These are phyloP conservation scores for Datura wrightii DNA, from an alignment of 257 asterid species.

Conservation along the genomic window DNA sequence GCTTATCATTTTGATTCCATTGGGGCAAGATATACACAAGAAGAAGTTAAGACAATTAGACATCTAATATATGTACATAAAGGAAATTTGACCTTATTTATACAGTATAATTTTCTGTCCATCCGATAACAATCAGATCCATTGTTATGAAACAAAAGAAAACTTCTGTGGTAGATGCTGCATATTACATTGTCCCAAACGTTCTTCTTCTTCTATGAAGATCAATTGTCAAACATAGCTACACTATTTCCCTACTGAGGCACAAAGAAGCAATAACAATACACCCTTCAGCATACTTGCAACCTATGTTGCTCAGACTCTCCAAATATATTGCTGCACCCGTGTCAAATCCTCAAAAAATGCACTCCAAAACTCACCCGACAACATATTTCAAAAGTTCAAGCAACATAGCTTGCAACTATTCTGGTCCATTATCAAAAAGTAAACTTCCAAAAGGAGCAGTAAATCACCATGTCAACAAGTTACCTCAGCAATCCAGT, in stretches of 20 bases:
- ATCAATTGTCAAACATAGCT: not conserved
- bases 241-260: not conserved
- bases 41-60: not conserved
- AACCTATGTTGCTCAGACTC: too few species aligned
- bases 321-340: too few species aligned
- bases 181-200: not conserved
- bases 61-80: not conserved
- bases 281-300: not conserved
- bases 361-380: too few species aligned
- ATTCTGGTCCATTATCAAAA: not conserved
- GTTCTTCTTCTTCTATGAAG: not conserved
- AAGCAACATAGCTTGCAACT: not conserved
- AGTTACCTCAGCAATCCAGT: constrained; percentile 5
- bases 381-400: too few species aligned
- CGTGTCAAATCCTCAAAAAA: too few species aligned
- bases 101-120: too few species aligned
- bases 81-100: too few species aligned
- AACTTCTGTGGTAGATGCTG: not conserved
- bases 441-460: not conserved
- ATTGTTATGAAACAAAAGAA: not conserved
- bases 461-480: not conserved
- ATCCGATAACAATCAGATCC: not conserved
- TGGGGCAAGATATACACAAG: not conserved
- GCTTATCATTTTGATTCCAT: not conserved
- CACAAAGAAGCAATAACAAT: not conserved